Evolutionary conservation across 805 yeast genomes (phyloP).

Genomic region (Candida germanica): DNA sequence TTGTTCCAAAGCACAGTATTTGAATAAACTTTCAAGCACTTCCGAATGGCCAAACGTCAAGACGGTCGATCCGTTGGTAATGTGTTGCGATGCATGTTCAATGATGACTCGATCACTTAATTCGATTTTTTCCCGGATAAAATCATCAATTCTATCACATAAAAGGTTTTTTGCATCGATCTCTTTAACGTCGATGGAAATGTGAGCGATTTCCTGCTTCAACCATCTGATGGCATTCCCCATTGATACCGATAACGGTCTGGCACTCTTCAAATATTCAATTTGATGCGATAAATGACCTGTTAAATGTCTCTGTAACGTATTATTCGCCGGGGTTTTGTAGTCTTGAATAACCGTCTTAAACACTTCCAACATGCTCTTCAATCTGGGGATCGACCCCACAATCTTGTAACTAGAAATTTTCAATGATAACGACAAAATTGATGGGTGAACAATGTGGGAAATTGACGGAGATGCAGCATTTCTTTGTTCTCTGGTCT

Average conservation of each 20-base stretch:
- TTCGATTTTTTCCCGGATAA: slow-evolving; percentile 80
- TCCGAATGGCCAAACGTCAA: slow-evolving; percentile 87
- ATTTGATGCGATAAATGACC: slow-evolving; percentile 88
- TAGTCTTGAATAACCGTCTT: slow-evolving; percentile 77
- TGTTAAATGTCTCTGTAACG: slow-evolving; percentile 84
- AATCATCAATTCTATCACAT: slow-evolving; percentile 68
- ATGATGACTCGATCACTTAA: slow-evolving; percentile 80
- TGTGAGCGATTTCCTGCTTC: slow-evolving; percentile 84
- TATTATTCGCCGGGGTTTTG: slow-evolving; percentile 78
- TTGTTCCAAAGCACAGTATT: slow-evolving; percentile 59
- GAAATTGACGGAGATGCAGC: slow-evolving; percentile 55
- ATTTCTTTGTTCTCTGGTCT: slow-evolving; percentile 72
- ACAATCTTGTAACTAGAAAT: slow-evolving; percentile 81
- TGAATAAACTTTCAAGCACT: slow-evolving; percentile 72
- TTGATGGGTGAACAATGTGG: slow-evolving; percentile 81
- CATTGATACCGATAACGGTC: slow-evolving; percentile 92
- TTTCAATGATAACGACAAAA: slow-evolving; percentile 72
- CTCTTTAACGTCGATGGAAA: slow-evolving; percentile 71
- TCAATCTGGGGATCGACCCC: slow-evolving; percentile 85
- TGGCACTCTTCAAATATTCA: slow-evolving; percentile 83
- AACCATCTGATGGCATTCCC: slow-evolving; percentile 98
- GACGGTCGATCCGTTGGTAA: slow-evolving; percentile 71
- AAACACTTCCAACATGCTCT: slow-evolving; percentile 81
- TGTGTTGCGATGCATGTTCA: slow-evolving; percentile 74
- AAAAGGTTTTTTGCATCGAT: slow-evolving; percentile 64